These are phyloP conservation scores for Yamadazyma paraphyllophila DNA, from an alignment of 805 yeast species.

Conservation along the genomic window DNA sequence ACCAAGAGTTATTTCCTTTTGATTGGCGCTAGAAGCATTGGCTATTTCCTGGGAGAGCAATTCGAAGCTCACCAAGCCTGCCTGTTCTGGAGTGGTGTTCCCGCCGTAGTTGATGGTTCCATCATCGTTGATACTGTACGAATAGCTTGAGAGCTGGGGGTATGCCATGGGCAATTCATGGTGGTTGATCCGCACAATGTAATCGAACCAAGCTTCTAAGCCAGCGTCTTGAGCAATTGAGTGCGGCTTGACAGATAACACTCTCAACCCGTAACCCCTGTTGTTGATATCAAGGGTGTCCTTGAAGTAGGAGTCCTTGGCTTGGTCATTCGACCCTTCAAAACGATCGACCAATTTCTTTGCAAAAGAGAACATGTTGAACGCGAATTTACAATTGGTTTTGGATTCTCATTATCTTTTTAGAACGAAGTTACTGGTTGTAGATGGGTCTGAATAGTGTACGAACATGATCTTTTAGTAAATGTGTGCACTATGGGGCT, in stretches of 20 bases:
- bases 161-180: slow-evolving; percentile 50
- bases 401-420: too few relatives aligned
- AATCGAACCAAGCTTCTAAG: slow-evolving; percentile 86
- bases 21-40: slow-evolving; percentile 20
- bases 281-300: slow-evolving; percentile 31
- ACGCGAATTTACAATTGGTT: neutral
- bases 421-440: too few relatives aligned
- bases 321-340: slow-evolving; percentile 25
- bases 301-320: slow-evolving; percentile 36
- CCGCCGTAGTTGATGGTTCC: slow-evolving; percentile 40
- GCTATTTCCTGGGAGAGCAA: slow-evolving; percentile 42
- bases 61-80: slow-evolving; percentile 40
- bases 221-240: slow-evolving; percentile 33
- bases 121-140: slow-evolving; percentile 38
- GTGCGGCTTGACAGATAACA: slow-evolving; percentile 37
- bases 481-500: too few relatives aligned
- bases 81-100: slow-evolving; percentile 30
- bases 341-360: slow-evolving; percentile 41
- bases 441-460: too few relatives aligned
- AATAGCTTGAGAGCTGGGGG: slow-evolving; percentile 25
- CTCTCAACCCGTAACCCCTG: slow-evolving; percentile 41
- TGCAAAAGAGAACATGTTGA: slow-evolving; percentile 43
- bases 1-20: slow-evolving; percentile 47
- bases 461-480: too few relatives aligned
- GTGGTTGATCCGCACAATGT: slow-evolving; percentile 75